These are phyloP conservation scores for Epichloe uncinata DNA, from an alignment of 2,329 filamentous ascomycete genomes.

Conservation along the genomic window DNA sequence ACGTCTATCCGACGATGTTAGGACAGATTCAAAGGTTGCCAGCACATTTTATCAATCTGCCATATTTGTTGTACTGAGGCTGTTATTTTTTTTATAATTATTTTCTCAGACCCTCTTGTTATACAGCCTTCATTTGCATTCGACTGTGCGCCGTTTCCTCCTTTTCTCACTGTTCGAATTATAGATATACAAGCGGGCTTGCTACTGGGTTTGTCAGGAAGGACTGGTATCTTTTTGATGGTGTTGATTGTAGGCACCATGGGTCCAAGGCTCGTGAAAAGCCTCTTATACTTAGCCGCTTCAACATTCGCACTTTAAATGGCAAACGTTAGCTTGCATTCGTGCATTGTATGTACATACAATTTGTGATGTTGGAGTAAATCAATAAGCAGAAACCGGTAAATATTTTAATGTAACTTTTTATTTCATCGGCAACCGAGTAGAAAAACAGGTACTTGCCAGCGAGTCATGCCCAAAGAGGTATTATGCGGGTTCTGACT, in stretches of 20 bases:
- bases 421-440: too few relatives aligned
- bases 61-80: background rate
- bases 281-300: constrained; percentile 19
- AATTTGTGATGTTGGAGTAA: background rate
- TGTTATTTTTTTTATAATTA: background rate
- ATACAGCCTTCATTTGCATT: constrained; percentile 17
- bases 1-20: constrained; percentile 2
- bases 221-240: constrained; percentile 3
- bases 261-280: background rate
- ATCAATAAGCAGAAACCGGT: background rate
- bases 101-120: background rate
- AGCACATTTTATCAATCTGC: background rate
- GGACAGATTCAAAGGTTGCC: constrained; percentile 5
- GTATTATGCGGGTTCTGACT: too few relatives aligned
- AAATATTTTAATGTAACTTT: too few relatives aligned
- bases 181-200: constrained; percentile 23
- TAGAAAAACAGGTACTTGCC: too few relatives aligned
- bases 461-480: background rate
- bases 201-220: constrained; percentile 17
- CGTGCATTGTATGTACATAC: background rate
- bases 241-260: constrained; percentile 1
- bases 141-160: constrained; percentile 13
- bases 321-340: background rate
- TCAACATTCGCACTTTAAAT: constrained; percentile 18
- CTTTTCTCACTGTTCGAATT: constrained; percentile 16